Conservation (phyloP, 495 filamentous ascomycete genomes). For the Entonaema liquescens region DNA sequence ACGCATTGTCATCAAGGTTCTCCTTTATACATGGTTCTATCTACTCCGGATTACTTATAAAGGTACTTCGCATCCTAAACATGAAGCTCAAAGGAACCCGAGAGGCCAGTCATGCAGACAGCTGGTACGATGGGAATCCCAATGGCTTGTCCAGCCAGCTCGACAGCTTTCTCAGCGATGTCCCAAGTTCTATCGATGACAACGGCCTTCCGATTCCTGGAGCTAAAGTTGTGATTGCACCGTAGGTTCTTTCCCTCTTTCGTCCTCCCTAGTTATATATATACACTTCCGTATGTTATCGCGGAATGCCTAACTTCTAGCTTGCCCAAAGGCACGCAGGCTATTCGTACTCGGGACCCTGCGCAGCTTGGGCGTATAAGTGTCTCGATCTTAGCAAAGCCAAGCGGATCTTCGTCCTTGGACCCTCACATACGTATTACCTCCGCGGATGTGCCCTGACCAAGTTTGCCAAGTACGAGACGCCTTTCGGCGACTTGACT, state of each 20-base stretch:
- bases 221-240: slow-evolving; percentile 91
- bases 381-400: slow-evolving; percentile 79
- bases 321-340: slow-evolving; percentile 79
- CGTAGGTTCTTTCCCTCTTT: slow-evolving; percentile 68
- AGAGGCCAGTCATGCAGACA: slow-evolving; percentile 67
- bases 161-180: slow-evolving; percentile 78
- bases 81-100: slow-evolving; percentile 58
- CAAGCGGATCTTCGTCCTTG: slow-evolving; percentile 92
- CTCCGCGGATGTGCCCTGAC: slow-evolving; percentile 81
- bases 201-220: slow-evolving; percentile 73
- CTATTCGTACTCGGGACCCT: slow-evolving; percentile 92
- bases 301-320: slow-evolving; percentile 22
- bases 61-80: slow-evolving; percentile 2
- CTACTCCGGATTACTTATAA: neutral
- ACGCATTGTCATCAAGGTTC: neutral
- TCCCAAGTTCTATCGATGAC: slow-evolving; percentile 69
- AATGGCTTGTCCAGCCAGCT: slow-evolving; percentile 72
- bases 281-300: slow-evolving; percentile 5
- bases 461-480: slow-evolving; percentile 76
- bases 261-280: slow-evolving; percentile 3
- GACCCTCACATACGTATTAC: slow-evolving; percentile 90
- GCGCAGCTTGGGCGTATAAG: slow-evolving; percentile 95
- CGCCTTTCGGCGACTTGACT: slow-evolving; percentile 81
- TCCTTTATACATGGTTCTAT: neutral
- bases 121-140: slow-evolving; percentile 79